Evolutionary conservation across 1,284 basidiomycete genomes (phyloP), one percentile per base, ranked within the genome.

Genomic region (Apiotrichum mycotoxinovorans): DNA sequence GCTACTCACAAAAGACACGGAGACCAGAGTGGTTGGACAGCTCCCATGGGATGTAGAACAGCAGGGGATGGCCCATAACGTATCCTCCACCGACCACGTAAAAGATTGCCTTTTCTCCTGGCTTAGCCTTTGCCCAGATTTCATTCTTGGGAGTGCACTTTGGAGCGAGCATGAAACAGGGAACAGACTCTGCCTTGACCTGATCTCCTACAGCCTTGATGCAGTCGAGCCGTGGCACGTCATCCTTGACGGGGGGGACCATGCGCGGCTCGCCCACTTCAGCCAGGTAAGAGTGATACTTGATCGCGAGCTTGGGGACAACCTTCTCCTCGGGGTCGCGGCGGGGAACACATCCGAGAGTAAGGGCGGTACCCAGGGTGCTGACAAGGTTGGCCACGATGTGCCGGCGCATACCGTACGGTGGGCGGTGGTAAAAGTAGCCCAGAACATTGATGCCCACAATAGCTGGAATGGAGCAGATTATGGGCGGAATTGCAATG

Each of bases 61-160:
- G 22, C 1, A 61, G 46, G 10, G 60, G 56, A 43, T 61, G 60
- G 12, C 56, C 59, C 22, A 40, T 17, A 26, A 54, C 45, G 34
- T 58, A 62, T 18, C 56, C 60, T 4, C 60, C 60, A 17, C 60
- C 60, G 18, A 58, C 52, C 8, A 62, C 37, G 51, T 54, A 58
- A 51, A 58, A 47, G 25, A 62, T 38, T 2, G 35, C 48, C 38
- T 56, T 52, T 37, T 62, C 60, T 15, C 51, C 56, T 1, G 45
- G 37, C n/a, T 30, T 25, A 2, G 60, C 60, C 23, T 33, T 44
- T 23, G 51, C 51, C 53, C 53, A 58, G 30, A 52, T 35, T n/a
- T 58, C 30, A 18, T 49, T 38, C 22, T 33, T 7, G 4, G 48
- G 22, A 17, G 51, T 41, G 5, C 48, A 51, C 54, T 60, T 60